Conservation (phyloP, 2,329 filamentous ascomycete genomes). For the Fusarium nodosum region DNA sequence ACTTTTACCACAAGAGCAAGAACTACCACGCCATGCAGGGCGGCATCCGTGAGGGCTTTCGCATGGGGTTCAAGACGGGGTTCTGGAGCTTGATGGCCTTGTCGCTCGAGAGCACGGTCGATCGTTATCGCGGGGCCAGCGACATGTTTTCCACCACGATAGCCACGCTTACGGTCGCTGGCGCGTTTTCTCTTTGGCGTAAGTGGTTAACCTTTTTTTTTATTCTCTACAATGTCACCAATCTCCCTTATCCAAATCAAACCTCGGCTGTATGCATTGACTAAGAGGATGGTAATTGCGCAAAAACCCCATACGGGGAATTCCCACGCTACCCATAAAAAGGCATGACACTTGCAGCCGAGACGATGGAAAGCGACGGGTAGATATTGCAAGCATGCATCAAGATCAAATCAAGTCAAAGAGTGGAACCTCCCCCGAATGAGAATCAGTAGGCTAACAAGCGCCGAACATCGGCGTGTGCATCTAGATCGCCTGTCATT, state of each 20-base stretch:
- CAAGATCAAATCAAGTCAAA: background rate
- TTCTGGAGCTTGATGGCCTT: conserved; percentile 84
- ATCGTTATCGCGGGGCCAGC: conserved; percentile 75
- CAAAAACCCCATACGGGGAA: conserved; percentile 39
- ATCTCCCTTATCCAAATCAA: background rate
- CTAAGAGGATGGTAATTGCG: conserved; percentile 25
- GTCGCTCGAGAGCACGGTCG: conserved; percentile 86
- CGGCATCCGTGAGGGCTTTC: conserved; percentile 81
- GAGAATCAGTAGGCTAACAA: conserved; percentile 41
- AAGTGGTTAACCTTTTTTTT: conserved; percentile 54
- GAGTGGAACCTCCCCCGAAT: conserved; percentile 35
- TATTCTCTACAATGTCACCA: background rate
- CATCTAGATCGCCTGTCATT: conserved; percentile 81
- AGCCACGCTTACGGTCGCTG: conserved; percentile 86
- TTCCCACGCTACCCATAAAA: conserved; percentile 3
- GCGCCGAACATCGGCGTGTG: conserved; percentile 50
- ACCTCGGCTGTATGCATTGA: conserved; percentile 32
- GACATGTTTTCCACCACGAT: conserved; percentile 86
- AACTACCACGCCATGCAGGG: conserved; percentile 89
- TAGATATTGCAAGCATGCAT: conserved; percentile 43
- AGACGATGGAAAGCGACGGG: conserved; percentile 44
- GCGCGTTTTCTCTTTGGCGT: conserved; percentile 90
- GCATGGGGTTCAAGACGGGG: conserved; percentile 78
- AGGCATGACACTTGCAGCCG: conserved; percentile 21
- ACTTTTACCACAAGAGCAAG: conserved; percentile 98